These are phyloP conservation scores for Plasmopara halstedii DNA, from an alignment of 352 stramenopile species.

Conservation along the genomic window DNA sequence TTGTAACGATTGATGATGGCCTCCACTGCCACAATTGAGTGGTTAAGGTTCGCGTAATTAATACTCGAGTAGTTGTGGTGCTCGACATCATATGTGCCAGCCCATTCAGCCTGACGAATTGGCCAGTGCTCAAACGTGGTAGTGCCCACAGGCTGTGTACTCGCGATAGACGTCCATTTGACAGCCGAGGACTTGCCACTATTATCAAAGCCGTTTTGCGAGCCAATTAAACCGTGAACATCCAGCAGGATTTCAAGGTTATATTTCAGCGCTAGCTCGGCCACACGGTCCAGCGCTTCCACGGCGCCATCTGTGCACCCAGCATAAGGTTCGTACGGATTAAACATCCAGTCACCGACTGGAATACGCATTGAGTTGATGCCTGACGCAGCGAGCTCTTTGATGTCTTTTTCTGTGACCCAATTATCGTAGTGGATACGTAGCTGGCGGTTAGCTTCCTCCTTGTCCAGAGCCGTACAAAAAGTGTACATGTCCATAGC, in stretches of 20 bases:
- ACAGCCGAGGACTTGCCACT: conserved; percentile 82
- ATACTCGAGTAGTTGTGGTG: conserved; percentile 87
- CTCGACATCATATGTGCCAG: conserved; percentile 84
- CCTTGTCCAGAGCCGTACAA: conserved; percentile 69
- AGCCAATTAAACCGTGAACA: conserved; percentile 89
- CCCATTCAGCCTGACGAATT: conserved; percentile 88
- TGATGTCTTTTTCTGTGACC: conserved; percentile 92
- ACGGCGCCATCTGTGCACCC: conserved; percentile 90
- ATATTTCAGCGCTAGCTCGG: conserved; percentile 85
- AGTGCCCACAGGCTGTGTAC: conserved; percentile 69
- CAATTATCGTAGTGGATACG: conserved; percentile 91
- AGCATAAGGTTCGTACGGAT: conserved; percentile 89
- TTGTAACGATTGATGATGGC: conserved; percentile 87
- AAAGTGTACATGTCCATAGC: conserved; percentile 93
- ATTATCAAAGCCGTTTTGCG: conserved; percentile 97
- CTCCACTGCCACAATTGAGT: conserved; percentile 86
- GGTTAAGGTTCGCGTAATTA: conserved; percentile 89
- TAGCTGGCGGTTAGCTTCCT: conserved; percentile 91
- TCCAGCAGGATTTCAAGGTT: conserved; percentile 88
- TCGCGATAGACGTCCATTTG: conserved; percentile 85
- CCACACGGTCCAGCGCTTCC: conserved; percentile 85
- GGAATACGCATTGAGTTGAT: conserved; percentile 86
- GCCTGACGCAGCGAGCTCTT: conserved; percentile 61
- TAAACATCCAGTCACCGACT: conserved; percentile 95
- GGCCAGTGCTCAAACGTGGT: conserved; percentile 94